Base-by-base conservation (phyloP, 768 basidiomycete species). In the Suillus luteus region DNA sequence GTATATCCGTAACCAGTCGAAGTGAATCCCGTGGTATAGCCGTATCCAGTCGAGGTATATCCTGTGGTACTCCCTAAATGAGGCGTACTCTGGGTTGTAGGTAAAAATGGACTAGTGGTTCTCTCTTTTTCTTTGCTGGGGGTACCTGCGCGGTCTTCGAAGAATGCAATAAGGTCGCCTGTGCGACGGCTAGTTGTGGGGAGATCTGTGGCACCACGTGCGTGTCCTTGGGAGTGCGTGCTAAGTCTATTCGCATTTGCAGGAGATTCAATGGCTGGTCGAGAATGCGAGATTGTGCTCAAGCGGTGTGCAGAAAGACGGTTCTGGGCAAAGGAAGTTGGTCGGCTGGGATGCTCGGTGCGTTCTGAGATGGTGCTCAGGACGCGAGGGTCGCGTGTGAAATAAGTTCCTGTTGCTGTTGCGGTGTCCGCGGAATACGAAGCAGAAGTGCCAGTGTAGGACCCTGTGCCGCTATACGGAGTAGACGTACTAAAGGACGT, bases 281-380 rank as follows among this genome's bases (percentile, higher is more conserved):
- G 77, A 66, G 78, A 80, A 0, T 79, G 72, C 12, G 78, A 58
- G 1, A 41, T 40, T 31, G 57, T n/a, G 57, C 57, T 41, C 12
- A 58, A 40, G 22, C 57, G 57, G 24, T 58, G 40, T 58, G 57
- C 40, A 58, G 57, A 58, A 27, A 58, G 57, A 43, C 57, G 57
- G 17, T 58, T 58, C 24, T 58, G 57, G 57, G 57, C 65, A 41
- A 77, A 71, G 4, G 84, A 84, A 6, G 73, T 69, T 0, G 90
- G 90, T 35, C 90, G 85, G 0, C 89, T 83, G 0, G 77, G 75
- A 2, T 89, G 86, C 75, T 94, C 92, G 1, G 90, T 92, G 54
- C 82, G 83, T 72, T 94, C 92, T 3, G 91, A 85, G 64, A 94
- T 94, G 2, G 84, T 88, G 70, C 92, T 93, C 22, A 93, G 80